Percentiles rank a stretch among this genome's conserved stretches.
Evolutionary conservation across 768 basidiomycete genomes (phyloP).

Genomic region (Calocybe gangraenosa): DNA sequence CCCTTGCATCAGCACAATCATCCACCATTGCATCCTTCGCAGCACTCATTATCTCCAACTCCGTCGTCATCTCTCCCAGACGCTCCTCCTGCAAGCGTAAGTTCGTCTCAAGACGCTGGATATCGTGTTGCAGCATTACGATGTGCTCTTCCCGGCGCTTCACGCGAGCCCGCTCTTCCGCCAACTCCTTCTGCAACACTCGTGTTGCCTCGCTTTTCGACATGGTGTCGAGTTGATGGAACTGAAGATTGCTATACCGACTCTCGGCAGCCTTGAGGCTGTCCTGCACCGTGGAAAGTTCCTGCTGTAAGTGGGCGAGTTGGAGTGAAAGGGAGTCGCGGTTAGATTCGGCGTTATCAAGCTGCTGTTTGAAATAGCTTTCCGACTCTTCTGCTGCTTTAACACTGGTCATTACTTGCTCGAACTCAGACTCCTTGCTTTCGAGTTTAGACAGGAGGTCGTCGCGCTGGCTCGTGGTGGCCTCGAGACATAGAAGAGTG

Average conservation of each 20-base stretch:
- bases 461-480: slow-evolving; percentile 31
- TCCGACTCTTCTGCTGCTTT: slow-evolving; percentile 27
- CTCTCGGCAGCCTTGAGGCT: slow-evolving; percentile 54
- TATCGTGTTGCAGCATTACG: slow-evolving; percentile 76
- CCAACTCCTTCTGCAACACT: slow-evolving; percentile 59
- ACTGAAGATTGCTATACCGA: slow-evolving; percentile 59
- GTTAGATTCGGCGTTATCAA: slow-evolving; percentile 59
- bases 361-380: slow-evolving; percentile 37
- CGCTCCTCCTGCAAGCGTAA: slow-evolving; percentile 71
- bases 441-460: slow-evolving; percentile 32
- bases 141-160: slow-evolving; percentile 68
- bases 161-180: slow-evolving; percentile 64
- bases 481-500: slow-evolving; percentile 30
- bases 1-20: slow-evolving; percentile 76
- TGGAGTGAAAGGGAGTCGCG: slow-evolving; percentile 65
- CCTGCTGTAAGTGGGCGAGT: slow-evolving; percentile 56
- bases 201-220: slow-evolving; percentile 50
- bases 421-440: slow-evolving; percentile 25
- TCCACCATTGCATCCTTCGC: slow-evolving; percentile 82
- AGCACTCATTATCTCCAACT: slow-evolving; percentile 59
- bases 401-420: slow-evolving; percentile 26
- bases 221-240: slow-evolving; percentile 64
- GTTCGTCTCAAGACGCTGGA: slow-evolving; percentile 72
- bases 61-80: slow-evolving; percentile 61
- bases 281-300: slow-evolving; percentile 47